A percentile compares a stretch with the other conserved stretches of the same genome.
Evolutionary conservation across 2,329 filamentous ascomycete species (phyloP).

Genomic region (Phyllosticta citriasiana): DNA sequence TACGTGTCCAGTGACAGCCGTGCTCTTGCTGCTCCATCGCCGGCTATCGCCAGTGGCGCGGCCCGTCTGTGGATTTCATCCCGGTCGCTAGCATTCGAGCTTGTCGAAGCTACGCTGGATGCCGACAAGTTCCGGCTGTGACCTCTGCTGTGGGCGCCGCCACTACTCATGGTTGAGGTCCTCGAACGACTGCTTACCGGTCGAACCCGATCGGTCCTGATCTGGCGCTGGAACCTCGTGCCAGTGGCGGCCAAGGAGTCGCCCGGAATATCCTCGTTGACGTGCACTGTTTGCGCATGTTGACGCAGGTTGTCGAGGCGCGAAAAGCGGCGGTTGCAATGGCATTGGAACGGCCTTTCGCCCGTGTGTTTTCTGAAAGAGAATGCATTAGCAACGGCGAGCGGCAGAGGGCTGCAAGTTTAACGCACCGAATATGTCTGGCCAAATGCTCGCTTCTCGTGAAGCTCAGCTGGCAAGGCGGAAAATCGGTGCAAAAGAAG

Average conservation of each 20-base stretch:
- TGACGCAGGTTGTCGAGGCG: constrained; percentile 90
- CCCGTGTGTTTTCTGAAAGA: constrained; percentile 79
- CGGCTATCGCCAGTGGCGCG: constrained; percentile 72
- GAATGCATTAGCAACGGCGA: constrained; percentile 17
- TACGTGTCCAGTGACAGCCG: constrained; percentile 56
- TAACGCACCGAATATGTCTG: constrained; percentile 72
- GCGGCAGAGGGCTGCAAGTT: neutral
- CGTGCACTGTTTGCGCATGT: constrained; percentile 94
- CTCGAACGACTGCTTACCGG: constrained; percentile 63
- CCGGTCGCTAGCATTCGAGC: constrained; percentile 52
- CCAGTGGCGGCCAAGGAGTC: constrained; percentile 90
- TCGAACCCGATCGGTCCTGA: constrained; percentile 74
- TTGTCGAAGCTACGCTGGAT: constrained; percentile 72
- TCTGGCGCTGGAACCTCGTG: constrained; percentile 84
- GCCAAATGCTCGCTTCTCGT: constrained; percentile 93
- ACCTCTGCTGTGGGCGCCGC: constrained; percentile 57
- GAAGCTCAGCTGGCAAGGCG: constrained; percentile 88
- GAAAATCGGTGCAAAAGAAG: constrained; percentile 93
- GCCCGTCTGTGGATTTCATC: constrained; percentile 63
- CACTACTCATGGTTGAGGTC: constrained; percentile 65
- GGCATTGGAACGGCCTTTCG: constrained; percentile 91
- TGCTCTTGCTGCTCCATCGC: constrained; percentile 51
- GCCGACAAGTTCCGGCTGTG: constrained; percentile 79
- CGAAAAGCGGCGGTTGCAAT: constrained; percentile 88
- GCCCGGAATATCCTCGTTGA: constrained; percentile 91